Evolutionary conservation across 2,329 filamentous ascomycete species (phyloP).

Genomic region (Exserohilum turcica): DNA sequence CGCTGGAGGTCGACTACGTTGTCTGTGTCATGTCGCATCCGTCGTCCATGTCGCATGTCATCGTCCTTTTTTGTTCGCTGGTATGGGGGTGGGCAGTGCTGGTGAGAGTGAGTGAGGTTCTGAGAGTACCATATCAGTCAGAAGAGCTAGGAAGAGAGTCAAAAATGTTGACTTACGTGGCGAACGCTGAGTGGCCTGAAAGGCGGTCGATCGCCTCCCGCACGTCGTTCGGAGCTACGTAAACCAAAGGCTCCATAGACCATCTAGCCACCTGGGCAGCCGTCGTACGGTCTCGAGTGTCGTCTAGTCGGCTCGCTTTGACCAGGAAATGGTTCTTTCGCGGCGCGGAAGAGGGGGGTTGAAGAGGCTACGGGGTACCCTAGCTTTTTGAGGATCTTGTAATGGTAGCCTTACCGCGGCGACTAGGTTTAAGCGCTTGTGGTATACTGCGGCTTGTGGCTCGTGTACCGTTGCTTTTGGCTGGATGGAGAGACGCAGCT

Average conservation of each 20-base stretch:
- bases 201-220: conserved; percentile 42
- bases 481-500: conserved; percentile 26
- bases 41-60: conserved; percentile 23
- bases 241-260: conserved; percentile 11
- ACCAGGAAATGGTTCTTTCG: not conserved
- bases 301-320: not conserved
- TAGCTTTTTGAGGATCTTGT: conserved; percentile 34
- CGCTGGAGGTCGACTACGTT: conserved; percentile 24
- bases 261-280: conserved; percentile 15
- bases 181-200: conserved; percentile 51
- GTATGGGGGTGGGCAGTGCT: conserved; percentile 4
- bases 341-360: conserved; percentile 17
- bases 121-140: conserved; percentile 26
- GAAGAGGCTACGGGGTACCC: conserved; percentile 27
- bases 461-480: conserved; percentile 38
- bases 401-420: conserved; percentile 24
- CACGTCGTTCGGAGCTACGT: conserved; percentile 7
- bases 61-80: conserved; percentile 12
- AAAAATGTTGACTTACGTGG: conserved; percentile 45
- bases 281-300: conserved; percentile 8
- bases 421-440: conserved; percentile 43
- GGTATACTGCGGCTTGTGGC: conserved; percentile 28
- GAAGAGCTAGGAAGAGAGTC: conserved; percentile 24
- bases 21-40: conserved; percentile 26
- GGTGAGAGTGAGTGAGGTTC: conserved; percentile 12